Evolutionary conservation across 1,284 basidiomycete species (phyloP).

Genomic region (Polyporus tsugae): DNA sequence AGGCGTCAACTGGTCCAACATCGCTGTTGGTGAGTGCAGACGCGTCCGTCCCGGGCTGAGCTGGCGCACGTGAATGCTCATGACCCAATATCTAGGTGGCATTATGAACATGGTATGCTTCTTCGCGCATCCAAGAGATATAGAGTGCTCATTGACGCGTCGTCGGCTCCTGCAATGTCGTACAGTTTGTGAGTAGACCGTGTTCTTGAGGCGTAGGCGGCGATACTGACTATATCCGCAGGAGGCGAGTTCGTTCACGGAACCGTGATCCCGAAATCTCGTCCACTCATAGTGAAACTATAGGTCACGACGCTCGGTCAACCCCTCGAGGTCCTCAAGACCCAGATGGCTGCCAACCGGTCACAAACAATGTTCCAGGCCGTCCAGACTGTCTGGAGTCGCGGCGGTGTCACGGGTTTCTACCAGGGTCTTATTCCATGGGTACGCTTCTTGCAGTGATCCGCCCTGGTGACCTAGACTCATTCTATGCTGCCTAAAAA

Average conservation of each 20-base stretch:
- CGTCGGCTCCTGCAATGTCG: constrained; percentile 13
- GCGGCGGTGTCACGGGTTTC: constrained; percentile 91
- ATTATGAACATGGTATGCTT: constrained; percentile 92
- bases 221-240: constrained; percentile 38
- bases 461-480: constrained; percentile 19
- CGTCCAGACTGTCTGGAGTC: constrained; percentile 86
- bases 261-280: no score
- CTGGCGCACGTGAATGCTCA: constrained; percentile 33
- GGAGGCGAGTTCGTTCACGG: constrained; percentile 52
- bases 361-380: constrained; percentile 92
- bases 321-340: constrained; percentile 98
- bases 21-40: constrained; percentile 85
- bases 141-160: constrained; percentile 27
- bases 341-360: constrained; percentile 97
- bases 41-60: constrained; percentile 35
- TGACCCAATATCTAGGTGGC: constrained; percentile 64
- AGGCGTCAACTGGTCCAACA: constrained; percentile 98
- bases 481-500: constrained; percentile 42
- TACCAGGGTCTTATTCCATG: constrained; percentile 99
- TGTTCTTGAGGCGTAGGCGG: not conserved
- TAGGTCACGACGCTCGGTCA: constrained; percentile 98
- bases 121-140: constrained; percentile 7
- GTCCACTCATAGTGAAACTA: not conserved
- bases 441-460: constrained; percentile 59
- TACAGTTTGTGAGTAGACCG: constrained; percentile 64